These are phyloP conservation scores for Acanthamoeba healyi DNA, from an alignment of 208 protist genomes.

Conservation along the genomic window DNA sequence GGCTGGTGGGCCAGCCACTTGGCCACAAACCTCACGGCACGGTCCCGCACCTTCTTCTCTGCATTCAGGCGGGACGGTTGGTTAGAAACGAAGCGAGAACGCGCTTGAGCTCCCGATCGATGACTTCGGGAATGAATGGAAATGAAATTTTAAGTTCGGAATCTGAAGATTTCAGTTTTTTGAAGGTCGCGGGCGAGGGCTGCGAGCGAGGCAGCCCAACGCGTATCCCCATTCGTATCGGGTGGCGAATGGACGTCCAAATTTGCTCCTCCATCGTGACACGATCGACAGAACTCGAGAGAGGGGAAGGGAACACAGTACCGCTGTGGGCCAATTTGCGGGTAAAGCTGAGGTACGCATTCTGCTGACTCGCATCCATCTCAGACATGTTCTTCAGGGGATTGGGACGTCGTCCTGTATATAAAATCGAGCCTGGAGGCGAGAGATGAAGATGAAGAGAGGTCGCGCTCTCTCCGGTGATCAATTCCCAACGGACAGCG, in stretches of 20 bases:
- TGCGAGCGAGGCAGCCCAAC: too few relatives aligned
- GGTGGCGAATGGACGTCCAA: too few relatives aligned
- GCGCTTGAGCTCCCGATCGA: background rate
- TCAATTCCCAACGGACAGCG: background rate
- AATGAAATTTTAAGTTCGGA: too few relatives aligned
- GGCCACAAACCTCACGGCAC: background rate
- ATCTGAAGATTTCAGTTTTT: too few relatives aligned
- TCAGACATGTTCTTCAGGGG: too few relatives aligned
- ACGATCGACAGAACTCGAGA: too few relatives aligned
- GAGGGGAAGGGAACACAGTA: background rate
- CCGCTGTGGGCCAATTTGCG: conserved; percentile 29
- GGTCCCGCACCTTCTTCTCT: conserved; percentile 21
- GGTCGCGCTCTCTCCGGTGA: too few relatives aligned
- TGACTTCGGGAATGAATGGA: background rate
- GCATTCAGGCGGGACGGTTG: background rate
- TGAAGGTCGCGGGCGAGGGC: too few relatives aligned
- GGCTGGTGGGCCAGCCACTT: conserved; percentile 43
- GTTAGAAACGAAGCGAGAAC: background rate
- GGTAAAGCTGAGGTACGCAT: background rate
- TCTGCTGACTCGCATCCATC: background rate
- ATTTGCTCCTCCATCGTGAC: too few relatives aligned
- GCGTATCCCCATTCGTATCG: too few relatives aligned
- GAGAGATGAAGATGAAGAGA: background rate
- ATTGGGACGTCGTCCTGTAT: background rate
- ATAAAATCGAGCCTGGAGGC: background rate